Base-by-base conservation (phyloP, 2,329 filamentous ascomycete species). In the Fusarium penzigii region DNA sequence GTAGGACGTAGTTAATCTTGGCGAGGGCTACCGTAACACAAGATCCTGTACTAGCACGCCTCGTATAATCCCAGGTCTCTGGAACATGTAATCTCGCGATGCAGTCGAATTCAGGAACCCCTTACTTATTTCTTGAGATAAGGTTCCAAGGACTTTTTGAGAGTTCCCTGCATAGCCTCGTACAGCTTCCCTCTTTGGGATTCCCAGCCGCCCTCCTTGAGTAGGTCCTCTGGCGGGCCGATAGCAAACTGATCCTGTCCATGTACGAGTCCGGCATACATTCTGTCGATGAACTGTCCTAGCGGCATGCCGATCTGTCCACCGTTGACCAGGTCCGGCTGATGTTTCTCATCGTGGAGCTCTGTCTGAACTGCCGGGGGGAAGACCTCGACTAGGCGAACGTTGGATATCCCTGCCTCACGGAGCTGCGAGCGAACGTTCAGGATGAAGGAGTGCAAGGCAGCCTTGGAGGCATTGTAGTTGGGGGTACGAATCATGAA, bases 281-380 rank as follows among this genome's bases (percentile, higher is more conserved):
- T 64, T 11, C 75, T 73, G 1, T 80, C 70, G 2, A 68, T 70
- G 57, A 78, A 83, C 25, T 72, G 65, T 1, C 20, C 66, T 36
- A 75, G 57, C 1, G 71, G 66, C 57, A 75, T 73, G 0, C 73
- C 73, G 42, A 75, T 68, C 17, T 63, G 49, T 5, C 63, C 59
- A 0, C 65, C 65, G 2, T 65, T 56, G 7, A 63, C 49, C 14
- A 65, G 44, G 47, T 64, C 63, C 45, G 64, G 57, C 36, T 65
- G 64, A 29, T 65, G 62, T 10, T 55, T 57, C 44, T 62, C 59
- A 17, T 65, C 64, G 5, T 65, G 64, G 20, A 65, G n/a, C 52
- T 66, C 64, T 0, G 65, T 65, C 53, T 68, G 64, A 17, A 66
- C 65, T 3, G 66, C 66, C 0, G 66, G 66, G 0, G 65, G 65